Evolutionary conservation across 2,329 filamentous ascomycete genomes (phyloP).

Genomic region (Aspergillus sp.): DNA sequence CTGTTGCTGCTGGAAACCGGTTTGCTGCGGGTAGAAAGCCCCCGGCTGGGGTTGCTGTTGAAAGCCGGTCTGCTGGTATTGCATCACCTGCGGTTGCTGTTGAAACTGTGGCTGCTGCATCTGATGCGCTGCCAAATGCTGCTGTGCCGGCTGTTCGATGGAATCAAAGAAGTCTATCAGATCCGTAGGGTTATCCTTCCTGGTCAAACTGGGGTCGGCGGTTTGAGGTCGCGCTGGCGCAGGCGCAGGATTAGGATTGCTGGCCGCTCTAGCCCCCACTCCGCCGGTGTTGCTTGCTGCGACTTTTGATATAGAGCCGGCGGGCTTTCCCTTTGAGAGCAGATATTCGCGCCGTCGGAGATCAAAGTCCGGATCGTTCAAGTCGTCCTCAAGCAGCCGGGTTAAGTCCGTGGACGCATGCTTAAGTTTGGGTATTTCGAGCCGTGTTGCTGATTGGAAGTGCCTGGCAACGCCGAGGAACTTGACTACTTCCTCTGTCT

Average conservation of each 20-base stretch:
- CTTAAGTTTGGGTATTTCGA: slow-evolving; percentile 95
- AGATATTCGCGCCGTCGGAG: slow-evolving; percentile 89
- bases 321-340: slow-evolving; percentile 73
- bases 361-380: slow-evolving; percentile 94
- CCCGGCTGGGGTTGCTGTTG: slow-evolving; percentile 21
- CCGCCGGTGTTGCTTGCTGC: slow-evolving; percentile 23
- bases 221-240: slow-evolving; percentile 27
- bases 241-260: slow-evolving; percentile 21
- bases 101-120: slow-evolving; percentile 38
- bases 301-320: slow-evolving; percentile 30
- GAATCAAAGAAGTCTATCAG: slow-evolving; percentile 94
- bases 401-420: slow-evolving; percentile 92
- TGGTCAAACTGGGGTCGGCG: slow-evolving; percentile 26
- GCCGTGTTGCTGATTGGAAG: slow-evolving; percentile 85
- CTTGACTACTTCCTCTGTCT: slow-evolving; percentile 89
- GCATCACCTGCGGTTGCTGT: slow-evolving; percentile 36
- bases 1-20: slow-evolving; percentile 36
- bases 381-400: slow-evolving; percentile 86
- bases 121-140: slow-evolving; percentile 53
- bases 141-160: slow-evolving; percentile 83
- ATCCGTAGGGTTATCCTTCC: slow-evolving; percentile 57
- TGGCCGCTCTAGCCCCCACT: slow-evolving; percentile 28
- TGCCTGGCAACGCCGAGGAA: slow-evolving; percentile 84
- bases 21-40: slow-evolving; percentile 26
- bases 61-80: slow-evolving; percentile 36